phyloP scores from a whole-genome alignment of 2,329 filamentous ascomycete genomes.

The Coniochaeta prunicola region DNA sequence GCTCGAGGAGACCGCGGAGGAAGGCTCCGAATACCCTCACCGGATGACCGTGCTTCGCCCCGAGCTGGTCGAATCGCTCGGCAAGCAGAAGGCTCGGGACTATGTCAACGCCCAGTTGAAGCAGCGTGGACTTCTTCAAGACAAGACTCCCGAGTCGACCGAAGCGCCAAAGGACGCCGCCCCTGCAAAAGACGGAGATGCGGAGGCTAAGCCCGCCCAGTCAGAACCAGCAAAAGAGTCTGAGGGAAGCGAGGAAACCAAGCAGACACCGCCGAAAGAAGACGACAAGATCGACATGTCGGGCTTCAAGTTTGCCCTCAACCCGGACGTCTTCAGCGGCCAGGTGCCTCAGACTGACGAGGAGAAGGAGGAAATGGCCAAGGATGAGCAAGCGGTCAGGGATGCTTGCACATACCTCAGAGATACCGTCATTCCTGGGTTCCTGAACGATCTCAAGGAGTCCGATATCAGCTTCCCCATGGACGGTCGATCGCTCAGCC shows the following conservation, averaged over 20 bases:
- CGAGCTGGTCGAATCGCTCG: constrained; percentile 82
- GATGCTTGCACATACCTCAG: constrained; percentile 74
- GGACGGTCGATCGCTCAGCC: constrained; percentile 88
- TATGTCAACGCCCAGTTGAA: constrained; percentile 78
- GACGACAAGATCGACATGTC: constrained; percentile 77
- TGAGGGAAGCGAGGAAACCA: constrained; percentile 23
- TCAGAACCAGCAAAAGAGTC: constrained; percentile 15
- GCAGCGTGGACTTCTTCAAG: constrained; percentile 42
- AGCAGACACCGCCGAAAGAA: constrained; percentile 29
- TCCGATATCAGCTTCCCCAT: constrained; percentile 96
- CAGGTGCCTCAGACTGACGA: constrained; percentile 84
- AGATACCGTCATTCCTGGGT: constrained; percentile 70
- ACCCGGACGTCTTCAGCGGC: constrained; percentile 92
- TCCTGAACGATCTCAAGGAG: constrained; percentile 81
- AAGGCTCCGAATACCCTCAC: constrained; percentile 69
- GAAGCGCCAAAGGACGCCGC: constrained; percentile 21
- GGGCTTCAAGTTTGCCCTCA: constrained; percentile 80
- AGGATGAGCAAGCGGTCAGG: constrained; percentile 84
- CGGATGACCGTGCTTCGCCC: constrained; percentile 90
- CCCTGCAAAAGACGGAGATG: constrained; percentile 25
- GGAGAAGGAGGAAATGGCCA: constrained; percentile 75
- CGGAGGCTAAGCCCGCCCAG: constrained; percentile 43
- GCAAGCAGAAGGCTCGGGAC: constrained; percentile 78
- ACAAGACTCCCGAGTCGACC: constrained; percentile 13
- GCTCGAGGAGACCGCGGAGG: constrained; percentile 66